These are phyloP conservation scores for Cercospora sojina DNA, from an alignment of 2,329 filamentous ascomycete species.

Conservation along the genomic window DNA sequence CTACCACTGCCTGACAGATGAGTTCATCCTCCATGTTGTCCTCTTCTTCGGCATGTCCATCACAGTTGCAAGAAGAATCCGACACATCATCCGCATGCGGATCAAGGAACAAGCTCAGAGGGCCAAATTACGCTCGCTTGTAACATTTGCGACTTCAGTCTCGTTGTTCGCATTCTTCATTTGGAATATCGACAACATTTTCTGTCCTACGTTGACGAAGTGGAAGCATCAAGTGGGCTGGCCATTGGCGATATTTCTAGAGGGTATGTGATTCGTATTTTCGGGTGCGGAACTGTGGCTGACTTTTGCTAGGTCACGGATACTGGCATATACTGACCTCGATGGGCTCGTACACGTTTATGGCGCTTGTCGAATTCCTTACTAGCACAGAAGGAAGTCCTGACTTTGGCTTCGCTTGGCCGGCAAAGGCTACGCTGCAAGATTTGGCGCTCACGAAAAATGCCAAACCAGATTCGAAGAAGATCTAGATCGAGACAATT, in stretches of 20 bases:
- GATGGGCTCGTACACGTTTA: constrained; percentile 28
- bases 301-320: constrained; percentile 51
- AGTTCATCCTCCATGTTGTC: constrained; percentile 31
- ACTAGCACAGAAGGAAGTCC: constrained; percentile 21
- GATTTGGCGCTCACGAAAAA: constrained; percentile 11
- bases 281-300: background rate
- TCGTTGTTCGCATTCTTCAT: constrained; percentile 61
- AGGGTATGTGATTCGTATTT: constrained; percentile 41
- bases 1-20: constrained; percentile 35
- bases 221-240: constrained; percentile 68
- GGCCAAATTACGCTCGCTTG: constrained; percentile 45
- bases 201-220: constrained; percentile 64
- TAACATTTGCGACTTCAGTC: constrained; percentile 22
- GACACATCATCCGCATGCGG: constrained; percentile 22
- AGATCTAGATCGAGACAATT: background rate
- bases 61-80: constrained; percentile 24
- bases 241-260: constrained; percentile 74
- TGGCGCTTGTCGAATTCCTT: constrained; percentile 32
- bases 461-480: background rate
- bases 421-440: constrained; percentile 22
- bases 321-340: constrained; percentile 79
- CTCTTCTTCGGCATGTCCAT: constrained; percentile 31
- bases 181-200: constrained; percentile 78
- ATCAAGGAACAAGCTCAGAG: constrained; percentile 25
- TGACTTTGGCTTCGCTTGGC: constrained; percentile 30